Evolutionary conservation across 1,139 yeast species (phyloP), one percentile per base, ranked within the genome.

Genomic region (Candida sp.): DNA sequence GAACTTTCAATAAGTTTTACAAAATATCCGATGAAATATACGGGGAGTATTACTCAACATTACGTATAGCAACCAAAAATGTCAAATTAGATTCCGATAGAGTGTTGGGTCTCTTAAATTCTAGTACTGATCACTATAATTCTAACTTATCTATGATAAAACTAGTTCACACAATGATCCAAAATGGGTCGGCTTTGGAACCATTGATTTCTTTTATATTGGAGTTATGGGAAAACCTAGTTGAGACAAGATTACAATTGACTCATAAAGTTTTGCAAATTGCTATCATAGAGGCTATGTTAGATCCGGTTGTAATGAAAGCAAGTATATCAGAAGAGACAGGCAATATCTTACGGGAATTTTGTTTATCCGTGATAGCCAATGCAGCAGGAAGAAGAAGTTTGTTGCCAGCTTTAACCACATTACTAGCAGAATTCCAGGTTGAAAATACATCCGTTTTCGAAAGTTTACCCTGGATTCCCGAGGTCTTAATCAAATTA

Each of bases 361-460:
- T 82, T 43, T 68, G 78, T 5, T 43, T 54, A 3, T 71, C 78
- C 1, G 68, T 83, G 2, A 64, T 85, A 47, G 55, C 64, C 1
- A 73, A 75, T 44, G 66, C 95, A 1, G 71, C 62, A 43, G 83
- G 87, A 0, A 77, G 97, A 61, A 77, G 95, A 51, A 74, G 87
- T 9, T 64, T 90, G 11, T 64, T 88, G 23, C 93, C 96, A 0
- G 55, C 73, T 0, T 60, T 89, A 22, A 70, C 86, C 3, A 58
- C 58, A 27, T 55, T 64, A 21, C 49, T 85, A 8, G 67, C 73
- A 3, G 55, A 60, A 3, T 75, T 66, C 47, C 83, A 79, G 52
- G 45, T 68, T 2, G 46, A 52, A 1, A 44, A 61, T 25, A 49
- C 58, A 0, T 51, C 49, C 0, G 47, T 48, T 2, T 76, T 81